Percentiles rank a stretch among this genome's conserved stretches.
phyloP scores from a whole-genome alignment of 208 protist species.

The Cochliopodium minus region DNA sequence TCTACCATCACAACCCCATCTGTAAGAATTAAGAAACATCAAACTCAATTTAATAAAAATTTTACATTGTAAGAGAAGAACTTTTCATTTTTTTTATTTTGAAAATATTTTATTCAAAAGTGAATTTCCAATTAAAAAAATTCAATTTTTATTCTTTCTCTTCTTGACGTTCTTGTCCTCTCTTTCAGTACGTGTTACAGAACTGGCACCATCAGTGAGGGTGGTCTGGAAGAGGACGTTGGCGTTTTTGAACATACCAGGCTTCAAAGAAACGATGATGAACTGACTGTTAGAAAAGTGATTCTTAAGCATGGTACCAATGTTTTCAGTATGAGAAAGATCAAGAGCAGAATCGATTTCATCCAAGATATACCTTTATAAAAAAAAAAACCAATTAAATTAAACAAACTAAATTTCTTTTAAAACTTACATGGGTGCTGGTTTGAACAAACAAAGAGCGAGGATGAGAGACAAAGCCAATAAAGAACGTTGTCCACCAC shows the following conservation, averaged over 20 bases:
- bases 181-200: constrained; percentile 25
- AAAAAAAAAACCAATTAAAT: no score
- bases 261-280: constrained; percentile 97
- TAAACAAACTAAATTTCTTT: no score
- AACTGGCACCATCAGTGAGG: constrained; percentile 55
- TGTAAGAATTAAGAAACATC: no score
- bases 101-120: no score
- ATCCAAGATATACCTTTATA: constrained; percentile 98
- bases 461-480: constrained; percentile 97
- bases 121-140: no score
- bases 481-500: constrained; percentile 95
- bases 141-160: no score
- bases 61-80: no score
- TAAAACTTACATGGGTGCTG: constrained; percentile 93
- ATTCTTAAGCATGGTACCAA: constrained; percentile 82
- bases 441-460: constrained; percentile 90
- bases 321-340: constrained; percentile 94
- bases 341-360: constrained; percentile 99
- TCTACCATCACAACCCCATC: no score
- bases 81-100: no score
- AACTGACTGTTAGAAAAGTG: constrained; percentile 96
- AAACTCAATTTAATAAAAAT: no score
- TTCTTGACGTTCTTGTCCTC: no score
- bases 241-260: constrained; percentile 96
- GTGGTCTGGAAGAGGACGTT: constrained; percentile 96